Conservation (phyloP, 768 basidiomycete species). For the Heimioporus sp. region DNA sequence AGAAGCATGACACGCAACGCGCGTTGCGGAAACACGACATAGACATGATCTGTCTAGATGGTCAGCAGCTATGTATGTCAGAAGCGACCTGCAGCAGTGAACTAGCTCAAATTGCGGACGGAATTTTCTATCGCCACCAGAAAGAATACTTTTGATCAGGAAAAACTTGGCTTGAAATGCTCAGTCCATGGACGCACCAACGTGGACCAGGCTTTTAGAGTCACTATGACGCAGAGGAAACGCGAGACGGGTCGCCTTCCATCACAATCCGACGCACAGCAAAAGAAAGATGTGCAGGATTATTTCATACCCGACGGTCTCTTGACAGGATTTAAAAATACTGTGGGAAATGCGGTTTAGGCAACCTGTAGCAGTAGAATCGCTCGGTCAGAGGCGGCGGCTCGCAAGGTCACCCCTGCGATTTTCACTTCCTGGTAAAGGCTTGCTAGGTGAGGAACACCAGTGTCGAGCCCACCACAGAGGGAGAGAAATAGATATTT, state of each 20-base stretch:
- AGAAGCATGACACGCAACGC: neutral
- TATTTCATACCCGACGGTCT: too few species aligned
- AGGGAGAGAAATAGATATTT: neutral
- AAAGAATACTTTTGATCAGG: neutral
- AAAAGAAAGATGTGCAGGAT: too few species aligned
- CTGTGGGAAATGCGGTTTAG: slow-evolving; percentile 9
- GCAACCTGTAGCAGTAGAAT: neutral
- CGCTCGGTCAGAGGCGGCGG: neutral
- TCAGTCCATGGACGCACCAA: slow-evolving; percentile 9
- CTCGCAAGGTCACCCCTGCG: neutral
- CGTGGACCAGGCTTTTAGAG: neutral
- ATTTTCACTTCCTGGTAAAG: neutral
- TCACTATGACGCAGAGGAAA: too few species aligned
- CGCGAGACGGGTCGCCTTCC: too few species aligned
- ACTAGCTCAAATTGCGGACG: neutral
- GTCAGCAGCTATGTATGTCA: neutral
- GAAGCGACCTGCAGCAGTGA: neutral
- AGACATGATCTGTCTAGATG: too few species aligned
- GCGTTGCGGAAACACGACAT: too few species aligned
- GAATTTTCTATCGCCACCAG: neutral
- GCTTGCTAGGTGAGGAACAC: neutral
- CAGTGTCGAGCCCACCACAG: neutral
- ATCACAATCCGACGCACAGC: too few species aligned
- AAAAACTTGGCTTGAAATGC: neutral
- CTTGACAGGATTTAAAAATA: neutral